These are phyloP conservation scores for Yarrowia sp. DNA, from an alignment of 805 yeast species.

Conservation along the genomic window DNA sequence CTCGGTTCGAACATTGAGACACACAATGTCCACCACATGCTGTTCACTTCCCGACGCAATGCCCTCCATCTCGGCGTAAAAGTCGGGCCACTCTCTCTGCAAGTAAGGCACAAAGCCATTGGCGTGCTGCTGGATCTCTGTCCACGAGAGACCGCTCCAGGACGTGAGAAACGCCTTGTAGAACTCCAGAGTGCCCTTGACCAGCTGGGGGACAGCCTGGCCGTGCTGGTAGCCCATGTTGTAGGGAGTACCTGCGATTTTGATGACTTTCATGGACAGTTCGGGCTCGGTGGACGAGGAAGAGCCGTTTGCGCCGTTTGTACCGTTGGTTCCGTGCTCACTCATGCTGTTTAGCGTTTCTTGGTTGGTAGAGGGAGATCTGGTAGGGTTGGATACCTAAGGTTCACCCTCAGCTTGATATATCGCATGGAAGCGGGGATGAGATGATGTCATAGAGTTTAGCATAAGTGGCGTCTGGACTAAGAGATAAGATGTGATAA, in stretches of 20 bases:
- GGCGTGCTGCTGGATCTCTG: conserved; percentile 48
- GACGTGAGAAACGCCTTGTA: conserved; percentile 47
- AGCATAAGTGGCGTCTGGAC: conserved; percentile 1
- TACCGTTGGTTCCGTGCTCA: not conserved
- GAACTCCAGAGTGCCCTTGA: conserved; percentile 47
- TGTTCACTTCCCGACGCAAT: conserved; percentile 52
- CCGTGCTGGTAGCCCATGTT: conserved; percentile 52
- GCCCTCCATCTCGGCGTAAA: conserved; percentile 52
- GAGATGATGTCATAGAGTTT: conserved; percentile 8
- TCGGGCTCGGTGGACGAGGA: not conserved
- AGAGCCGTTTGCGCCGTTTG: conserved; percentile 4
- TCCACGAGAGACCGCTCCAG: conserved; percentile 48
- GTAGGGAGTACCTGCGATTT: conserved; percentile 40
- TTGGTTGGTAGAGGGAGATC: conserved; percentile 8
- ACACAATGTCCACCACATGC: conserved; percentile 51
- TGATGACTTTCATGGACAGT: conserved; percentile 39
- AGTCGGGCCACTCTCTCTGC: conserved; percentile 47
- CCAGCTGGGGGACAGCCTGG: conserved; percentile 48
- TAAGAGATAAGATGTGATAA: not conserved
- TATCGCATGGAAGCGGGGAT: not conserved
- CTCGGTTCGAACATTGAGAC: conserved; percentile 54
- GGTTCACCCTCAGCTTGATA: not conserved
- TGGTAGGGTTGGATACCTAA: not conserved
- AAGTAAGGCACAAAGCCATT: conserved; percentile 48
- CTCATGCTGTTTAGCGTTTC: conserved; percentile 14